Evolutionary conservation across 2,329 filamentous ascomycete genomes (phyloP), one percentile per base, ranked within the genome.

Genomic region (Botrytis aclada): DNA sequence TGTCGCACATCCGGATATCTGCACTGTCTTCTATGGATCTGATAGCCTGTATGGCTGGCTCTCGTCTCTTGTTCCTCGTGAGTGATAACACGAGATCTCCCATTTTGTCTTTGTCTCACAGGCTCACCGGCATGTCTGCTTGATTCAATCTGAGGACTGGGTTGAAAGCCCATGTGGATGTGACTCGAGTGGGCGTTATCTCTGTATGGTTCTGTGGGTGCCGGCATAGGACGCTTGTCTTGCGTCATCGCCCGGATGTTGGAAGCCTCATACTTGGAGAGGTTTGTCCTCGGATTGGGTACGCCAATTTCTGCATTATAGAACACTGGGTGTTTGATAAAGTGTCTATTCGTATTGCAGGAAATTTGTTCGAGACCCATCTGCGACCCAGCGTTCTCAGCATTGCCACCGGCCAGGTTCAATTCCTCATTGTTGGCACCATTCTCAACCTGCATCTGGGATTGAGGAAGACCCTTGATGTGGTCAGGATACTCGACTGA

Each of bases 181-280:
- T 22, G 1, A 3, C 16, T 41, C 29, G 34, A 20, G 1, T 8
- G 18, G 18, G 4, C 0, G 0, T 32, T 18, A 16, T 41, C 4
- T 4, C 34, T 56, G 65, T 10, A 16, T 41, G 34, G 25, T 12
- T 32, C 47, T 10, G 22, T 25, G 34, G n/a, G 32, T 41, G 18
- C 25, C 34, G 20, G 3, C 25, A 29, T 25, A 56, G 4, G 10
- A 10, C 34, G 18, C 5, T 10, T 37, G 29, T 20, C 9, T 18
- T 67, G 8, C 9, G 18, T 25, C 16, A 2, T 56, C 10, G 37
- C 29, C n/a, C 18, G 25, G 6, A 32, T 22, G 4, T 22, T 0
- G n/a, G 14, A 41, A 8, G 34, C 29, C 22, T 41, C 6, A 56
- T 41, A 51, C 25, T 56, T 37, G 2, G 12, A 41, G 14, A 32